Conservation (phyloP, 2,329 filamentous ascomycete species). For the Arthrobotrys megalospora region DNA sequence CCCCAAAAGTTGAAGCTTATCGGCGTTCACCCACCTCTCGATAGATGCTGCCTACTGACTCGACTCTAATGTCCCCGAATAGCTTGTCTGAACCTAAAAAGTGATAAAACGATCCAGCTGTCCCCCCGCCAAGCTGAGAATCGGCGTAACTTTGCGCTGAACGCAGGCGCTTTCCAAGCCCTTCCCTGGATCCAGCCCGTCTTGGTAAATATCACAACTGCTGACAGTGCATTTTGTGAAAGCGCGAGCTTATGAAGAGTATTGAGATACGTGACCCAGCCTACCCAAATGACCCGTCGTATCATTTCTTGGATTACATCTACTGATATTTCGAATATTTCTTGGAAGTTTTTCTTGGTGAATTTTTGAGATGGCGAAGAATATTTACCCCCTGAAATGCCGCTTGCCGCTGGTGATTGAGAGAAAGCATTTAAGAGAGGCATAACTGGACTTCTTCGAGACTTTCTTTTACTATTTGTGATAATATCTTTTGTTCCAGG, state of each 20-base stretch:
- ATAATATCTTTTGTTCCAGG: not conserved
- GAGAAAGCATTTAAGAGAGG: conserved; percentile 9
- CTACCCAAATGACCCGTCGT: not conserved
- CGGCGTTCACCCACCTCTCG: conserved; percentile 12
- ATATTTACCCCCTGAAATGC: conserved; percentile 23
- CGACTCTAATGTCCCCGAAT: not conserved
- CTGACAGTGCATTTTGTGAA: conserved; percentile 3
- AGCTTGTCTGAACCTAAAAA: not conserved
- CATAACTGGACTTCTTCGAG: not conserved
- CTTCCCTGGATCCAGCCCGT: conserved; percentile 16
- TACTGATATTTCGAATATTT: conserved; percentile 28
- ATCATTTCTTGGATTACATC: conserved; percentile 53
- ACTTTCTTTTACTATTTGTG: not conserved
- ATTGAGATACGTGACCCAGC: not conserved
- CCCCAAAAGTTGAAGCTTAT: not conserved
- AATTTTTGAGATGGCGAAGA: not conserved
- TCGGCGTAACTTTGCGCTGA: conserved; percentile 38
- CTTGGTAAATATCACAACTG: conserved; percentile 17
- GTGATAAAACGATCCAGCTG: not conserved
- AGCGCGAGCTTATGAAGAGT: not conserved
- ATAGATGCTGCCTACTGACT: conserved; percentile 20
- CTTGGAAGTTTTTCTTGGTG: conserved; percentile 38
- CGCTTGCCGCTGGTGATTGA: not conserved
- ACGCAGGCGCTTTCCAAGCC: conserved; percentile 29
- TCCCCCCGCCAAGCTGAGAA: conserved; percentile 22